Percentiles rank a stretch among this genome's conserved stretches.
phyloP scores from a whole-genome alignment of 257 asterid genomes.

The Solanum ahanhuiri region DNA sequence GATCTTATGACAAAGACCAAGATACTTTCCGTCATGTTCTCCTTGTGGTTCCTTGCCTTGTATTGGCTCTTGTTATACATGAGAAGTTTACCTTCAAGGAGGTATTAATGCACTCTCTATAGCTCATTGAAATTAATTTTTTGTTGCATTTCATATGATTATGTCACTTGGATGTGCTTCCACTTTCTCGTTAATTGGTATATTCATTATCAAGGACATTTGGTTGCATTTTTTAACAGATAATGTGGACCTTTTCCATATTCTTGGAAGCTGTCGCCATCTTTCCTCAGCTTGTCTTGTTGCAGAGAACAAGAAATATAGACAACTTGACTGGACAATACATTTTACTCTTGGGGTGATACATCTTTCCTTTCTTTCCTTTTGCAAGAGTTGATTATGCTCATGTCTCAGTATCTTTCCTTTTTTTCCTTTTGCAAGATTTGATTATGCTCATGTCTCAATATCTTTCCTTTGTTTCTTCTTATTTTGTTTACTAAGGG shows the following conservation, averaged over 20 bases:
- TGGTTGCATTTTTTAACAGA: conserved; percentile 21
- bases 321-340: conserved; percentile 93
- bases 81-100: conserved; percentile 64
- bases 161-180: neutral
- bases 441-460: neutral
- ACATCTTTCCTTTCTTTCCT: neutral
- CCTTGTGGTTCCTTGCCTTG: conserved; percentile 61
- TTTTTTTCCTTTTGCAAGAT: neutral
- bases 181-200: neutral
- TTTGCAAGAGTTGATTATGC: neutral
- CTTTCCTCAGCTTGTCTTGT: conserved; percentile 75
- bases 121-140: too few species aligned
- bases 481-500: neutral
- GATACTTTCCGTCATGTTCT: conserved; percentile 76
- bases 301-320: conserved; percentile 81
- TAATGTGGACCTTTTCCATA: conserved; percentile 79
- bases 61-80: conserved; percentile 50
- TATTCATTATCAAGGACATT: neutral
- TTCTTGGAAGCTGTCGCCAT: conserved; percentile 86
- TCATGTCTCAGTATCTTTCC: neutral
- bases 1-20: too few species aligned
- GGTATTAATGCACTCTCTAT: conserved; percentile 25
- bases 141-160: neutral
- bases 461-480: neutral
- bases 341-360: conserved; percentile 70